Evolutionary conservation across 164 flowering plant genomes (phyloP).

Genomic region (Saururus chinensis): DNA sequence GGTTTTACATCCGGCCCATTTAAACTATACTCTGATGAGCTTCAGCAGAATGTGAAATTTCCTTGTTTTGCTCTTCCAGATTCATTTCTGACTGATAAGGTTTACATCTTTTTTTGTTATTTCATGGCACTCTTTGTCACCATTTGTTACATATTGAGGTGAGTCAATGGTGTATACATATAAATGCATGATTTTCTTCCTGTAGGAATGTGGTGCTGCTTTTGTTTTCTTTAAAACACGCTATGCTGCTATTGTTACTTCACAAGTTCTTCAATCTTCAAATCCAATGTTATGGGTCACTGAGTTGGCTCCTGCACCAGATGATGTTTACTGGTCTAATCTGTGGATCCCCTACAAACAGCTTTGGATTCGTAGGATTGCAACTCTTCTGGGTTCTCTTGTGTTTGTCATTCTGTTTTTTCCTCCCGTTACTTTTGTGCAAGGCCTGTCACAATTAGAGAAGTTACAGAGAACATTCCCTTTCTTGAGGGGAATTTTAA

Average conservation of each 20-base stretch:
- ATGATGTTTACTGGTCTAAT: constrained; percentile 83
- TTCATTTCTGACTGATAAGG: constrained; percentile 31
- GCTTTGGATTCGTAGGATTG: constrained; percentile 80
- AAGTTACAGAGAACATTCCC: constrained; percentile 49
- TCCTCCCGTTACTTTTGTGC: constrained; percentile 68
- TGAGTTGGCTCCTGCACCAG: constrained; percentile 83
- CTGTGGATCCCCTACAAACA: constrained; percentile 66
- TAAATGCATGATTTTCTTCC: constrained; percentile 5
- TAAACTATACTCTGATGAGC: constrained; percentile 28
- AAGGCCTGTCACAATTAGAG: constrained; percentile 67
- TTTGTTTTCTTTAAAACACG: constrained; percentile 87
- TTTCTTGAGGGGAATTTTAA: constrained; percentile 47
- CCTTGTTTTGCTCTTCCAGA: constrained; percentile 15
- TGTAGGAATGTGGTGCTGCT: constrained; percentile 84
- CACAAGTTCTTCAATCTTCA: constrained; percentile 64
- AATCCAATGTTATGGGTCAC: constrained; percentile 96
- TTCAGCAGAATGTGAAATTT: constrained; percentile 19
- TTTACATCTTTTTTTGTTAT: constrained; percentile 5
- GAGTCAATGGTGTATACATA: not conserved
- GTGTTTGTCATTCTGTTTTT: constrained; percentile 65
- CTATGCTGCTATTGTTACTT: constrained; percentile 63
- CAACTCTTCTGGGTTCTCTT: constrained; percentile 48
- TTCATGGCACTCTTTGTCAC: not conserved
- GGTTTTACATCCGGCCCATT: constrained; percentile 40
- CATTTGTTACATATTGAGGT: not conserved